phyloP scores from a whole-genome alignment of 148 eudicot genomes.

The Chenopodium suecicum region DNA sequence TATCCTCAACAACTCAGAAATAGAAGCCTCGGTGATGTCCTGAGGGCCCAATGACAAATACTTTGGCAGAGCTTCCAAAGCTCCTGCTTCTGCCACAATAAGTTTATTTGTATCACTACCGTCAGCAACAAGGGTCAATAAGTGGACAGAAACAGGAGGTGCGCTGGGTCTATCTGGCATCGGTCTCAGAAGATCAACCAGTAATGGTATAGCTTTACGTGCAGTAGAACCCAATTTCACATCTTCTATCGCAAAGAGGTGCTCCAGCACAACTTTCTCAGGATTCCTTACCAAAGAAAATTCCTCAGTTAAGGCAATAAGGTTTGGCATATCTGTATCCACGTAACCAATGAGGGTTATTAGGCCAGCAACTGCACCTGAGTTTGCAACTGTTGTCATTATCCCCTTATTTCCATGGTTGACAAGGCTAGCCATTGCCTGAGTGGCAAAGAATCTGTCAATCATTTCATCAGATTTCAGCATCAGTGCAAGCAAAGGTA shows the following conservation, averaged over 20 bases:
- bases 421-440: constrained; percentile 78
- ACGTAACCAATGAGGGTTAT: constrained; percentile 52
- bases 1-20: constrained; percentile 63
- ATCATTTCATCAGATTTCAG: constrained; percentile 67
- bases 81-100: constrained; percentile 83
- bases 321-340: constrained; percentile 71
- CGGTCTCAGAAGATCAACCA: constrained; percentile 78
- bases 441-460: constrained; percentile 73
- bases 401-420: constrained; percentile 53
- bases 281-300: constrained; percentile 59
- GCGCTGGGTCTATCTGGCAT: constrained; percentile 84
- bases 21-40: constrained; percentile 60
- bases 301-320: constrained; percentile 62
- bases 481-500: constrained; percentile 58
- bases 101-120: constrained; percentile 70
- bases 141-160: constrained; percentile 54
- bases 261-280: constrained; percentile 62
- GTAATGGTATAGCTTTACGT: constrained; percentile 66
- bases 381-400: constrained; percentile 65
- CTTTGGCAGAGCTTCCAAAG: constrained; percentile 74
- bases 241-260: constrained; percentile 64
- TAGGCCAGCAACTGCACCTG: constrained; percentile 67
- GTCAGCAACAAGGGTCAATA: constrained; percentile 61
- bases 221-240: constrained; percentile 64
- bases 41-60: constrained; percentile 81